Base-by-base conservation (phyloP, 345 rosid genomes). In the Bretschneidera sinensis region DNA sequence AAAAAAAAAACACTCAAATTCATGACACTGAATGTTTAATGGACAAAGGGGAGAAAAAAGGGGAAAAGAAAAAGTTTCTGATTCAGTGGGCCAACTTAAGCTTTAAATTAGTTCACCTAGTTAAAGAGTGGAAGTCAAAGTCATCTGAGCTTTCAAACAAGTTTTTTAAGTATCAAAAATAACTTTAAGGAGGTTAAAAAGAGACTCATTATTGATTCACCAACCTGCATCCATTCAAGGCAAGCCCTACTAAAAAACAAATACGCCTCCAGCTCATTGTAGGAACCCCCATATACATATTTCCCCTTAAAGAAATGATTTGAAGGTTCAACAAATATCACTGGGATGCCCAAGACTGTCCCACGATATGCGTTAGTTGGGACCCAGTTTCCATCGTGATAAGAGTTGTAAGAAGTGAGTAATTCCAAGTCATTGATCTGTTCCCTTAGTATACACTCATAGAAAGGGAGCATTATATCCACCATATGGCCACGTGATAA, bases 171-270 rank as follows among this genome's bases (percentile, higher is more conserved):
- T n/a, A n/a, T n/a, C n/a, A 28, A 28, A 28, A 8, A 28, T 3
- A 28, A 3, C 33, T 2, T 28, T 2, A 28, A 28, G 8, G 8
- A 28, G 8, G 8, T 28, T 3, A 3, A 28, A 28, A 65, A 19
- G 34, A 43, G 17, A 11, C 33, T 25, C 17, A 0, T 9, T 1
- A 20, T 5, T 11, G 57, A 69, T 50, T 51, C 48, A 73, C 68
- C 39, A 64, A 83, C 85, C 79, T 83, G 84, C 87, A 79, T 77
- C 84, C 87, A 77, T 53, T 79, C 87, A 59, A 83, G 83, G 69
- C 81, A 83, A 63, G 87, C 84, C 28, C 87, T 78, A 59, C 79
- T 79, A 63, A 79, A 77, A 57, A 75, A 75, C 75, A 80, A 66
- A 63, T 79, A 83, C 4, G 87, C 87, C 66, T 83, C 85, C 49